Percentiles rank a stretch among this genome's conserved stretches.
phyloP scores from a whole-genome alignment of 352 stramenopile genomes.

The Chrysophaeum taylorii region DNA sequence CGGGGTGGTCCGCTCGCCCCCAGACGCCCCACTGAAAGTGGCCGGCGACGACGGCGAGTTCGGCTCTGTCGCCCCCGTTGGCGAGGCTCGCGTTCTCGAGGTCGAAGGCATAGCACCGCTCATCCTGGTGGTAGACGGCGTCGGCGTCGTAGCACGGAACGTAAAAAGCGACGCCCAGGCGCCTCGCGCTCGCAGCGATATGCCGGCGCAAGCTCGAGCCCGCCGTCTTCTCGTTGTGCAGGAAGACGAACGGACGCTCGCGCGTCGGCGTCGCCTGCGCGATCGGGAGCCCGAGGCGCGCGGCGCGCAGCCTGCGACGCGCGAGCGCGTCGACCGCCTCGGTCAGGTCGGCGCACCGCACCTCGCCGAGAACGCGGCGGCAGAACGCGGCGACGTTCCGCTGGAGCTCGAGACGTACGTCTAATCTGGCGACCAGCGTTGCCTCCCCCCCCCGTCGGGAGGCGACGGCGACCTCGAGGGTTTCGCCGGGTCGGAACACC shows the following conservation, averaged over 20 bases:
- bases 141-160: conserved; percentile 22
- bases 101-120: conserved; percentile 25
- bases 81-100: conserved; percentile 16
- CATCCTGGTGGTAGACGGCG: conserved; percentile 14
- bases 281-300: conserved; percentile 14
- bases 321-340: too few relatives aligned
- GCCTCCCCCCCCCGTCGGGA: too few relatives aligned
- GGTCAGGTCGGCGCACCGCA: not conserved
- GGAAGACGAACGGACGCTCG: conserved; percentile 27
- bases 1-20: not conserved
- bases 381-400: conserved; percentile 9
- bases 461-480: not conserved
- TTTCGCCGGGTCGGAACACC: not conserved
- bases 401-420: too few relatives aligned
- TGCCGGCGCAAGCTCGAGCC: conserved; percentile 19
- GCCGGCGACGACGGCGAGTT: conserved; percentile 20
- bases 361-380: not conserved
- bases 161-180: conserved; percentile 11
- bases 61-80: conserved; percentile 12
- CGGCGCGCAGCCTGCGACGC: not conserved
- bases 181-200: conserved; percentile 5
- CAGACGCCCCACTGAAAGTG: conserved; percentile 29
- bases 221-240: conserved; percentile 33
- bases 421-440: too few relatives aligned
- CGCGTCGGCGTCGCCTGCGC: conserved; percentile 24